Evolutionary conservation across 257 asterid species (phyloP).

Genomic region (Haberlea rhodopensis): DNA sequence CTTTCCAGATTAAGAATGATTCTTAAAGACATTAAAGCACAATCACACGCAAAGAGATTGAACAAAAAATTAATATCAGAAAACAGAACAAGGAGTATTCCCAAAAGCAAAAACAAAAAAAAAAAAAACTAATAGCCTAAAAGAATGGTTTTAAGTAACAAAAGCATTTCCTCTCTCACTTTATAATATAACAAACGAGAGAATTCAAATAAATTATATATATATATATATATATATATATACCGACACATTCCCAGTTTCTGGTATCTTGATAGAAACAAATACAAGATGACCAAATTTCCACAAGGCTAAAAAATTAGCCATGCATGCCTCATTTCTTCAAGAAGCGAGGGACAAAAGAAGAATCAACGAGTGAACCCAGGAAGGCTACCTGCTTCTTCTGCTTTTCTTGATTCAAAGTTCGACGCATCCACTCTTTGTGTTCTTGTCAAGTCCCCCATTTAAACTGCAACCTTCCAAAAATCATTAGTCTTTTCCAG

Average conservation of each 20-base stretch:
- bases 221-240: not conserved
- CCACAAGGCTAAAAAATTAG: not conserved
- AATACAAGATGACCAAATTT: not conserved
- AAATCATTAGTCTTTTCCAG: constrained; percentile 19
- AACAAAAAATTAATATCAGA: not conserved
- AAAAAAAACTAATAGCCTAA: no score
- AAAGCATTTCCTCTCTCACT: not conserved
- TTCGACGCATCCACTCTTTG: constrained; percentile 51
- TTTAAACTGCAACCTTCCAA: constrained; percentile 32
- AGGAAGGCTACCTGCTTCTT: constrained; percentile 78
- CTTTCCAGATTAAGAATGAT: not conserved
- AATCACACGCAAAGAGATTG: not conserved
- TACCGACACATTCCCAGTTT: not conserved
- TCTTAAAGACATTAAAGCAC: not conserved
- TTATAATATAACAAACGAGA: not conserved
- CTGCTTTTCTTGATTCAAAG: constrained; percentile 89
- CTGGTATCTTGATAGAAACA: not conserved
- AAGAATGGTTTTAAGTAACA: no score
- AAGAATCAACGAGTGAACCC: constrained; percentile 8
- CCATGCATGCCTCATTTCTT: constrained; percentile 22
- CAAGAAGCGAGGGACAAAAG: not conserved
- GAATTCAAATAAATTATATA: not conserved
- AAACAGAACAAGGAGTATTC: no score
- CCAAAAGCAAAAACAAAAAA: no score
- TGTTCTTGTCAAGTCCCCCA: constrained; percentile 56